phyloP scores from a whole-genome alignment of 768 basidiomycete genomes.

The Pisolithus orientalis region DNA sequence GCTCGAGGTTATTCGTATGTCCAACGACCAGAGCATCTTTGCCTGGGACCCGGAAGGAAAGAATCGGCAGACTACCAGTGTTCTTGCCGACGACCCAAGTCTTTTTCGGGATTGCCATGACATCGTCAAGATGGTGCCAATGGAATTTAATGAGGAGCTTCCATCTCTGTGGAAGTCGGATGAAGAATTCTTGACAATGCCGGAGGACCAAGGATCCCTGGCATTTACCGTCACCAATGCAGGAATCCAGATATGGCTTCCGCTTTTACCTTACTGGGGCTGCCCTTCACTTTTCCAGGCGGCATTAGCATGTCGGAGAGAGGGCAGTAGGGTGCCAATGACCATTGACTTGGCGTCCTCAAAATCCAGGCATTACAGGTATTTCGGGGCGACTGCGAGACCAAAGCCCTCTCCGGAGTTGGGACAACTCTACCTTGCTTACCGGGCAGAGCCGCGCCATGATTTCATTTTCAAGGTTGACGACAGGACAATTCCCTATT shows the following conservation, averaged over 20 bases:
- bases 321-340: not conserved
- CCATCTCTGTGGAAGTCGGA: not conserved
- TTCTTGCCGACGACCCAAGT: not conserved
- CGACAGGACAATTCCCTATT: not conserved
- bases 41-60: not conserved
- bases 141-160: not conserved
- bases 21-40: constrained; percentile 1
- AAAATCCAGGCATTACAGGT: not conserved
- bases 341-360: not conserved
- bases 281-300: not conserved
- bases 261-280: not conserved
- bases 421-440: not conserved
- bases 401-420: not conserved
- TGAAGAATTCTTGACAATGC: not conserved
- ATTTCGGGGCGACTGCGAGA: not conserved
- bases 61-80: not conserved
- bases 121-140: not conserved
- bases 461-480: not conserved
- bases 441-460: not conserved
- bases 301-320: not conserved
- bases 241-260: not conserved
- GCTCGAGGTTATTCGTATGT: no score
- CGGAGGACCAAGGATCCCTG: not conserved
- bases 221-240: not conserved
- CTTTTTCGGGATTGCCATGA: not conserved